Conservation (phyloP, 164 flowering plant genomes). For the Piper betle region DNA sequence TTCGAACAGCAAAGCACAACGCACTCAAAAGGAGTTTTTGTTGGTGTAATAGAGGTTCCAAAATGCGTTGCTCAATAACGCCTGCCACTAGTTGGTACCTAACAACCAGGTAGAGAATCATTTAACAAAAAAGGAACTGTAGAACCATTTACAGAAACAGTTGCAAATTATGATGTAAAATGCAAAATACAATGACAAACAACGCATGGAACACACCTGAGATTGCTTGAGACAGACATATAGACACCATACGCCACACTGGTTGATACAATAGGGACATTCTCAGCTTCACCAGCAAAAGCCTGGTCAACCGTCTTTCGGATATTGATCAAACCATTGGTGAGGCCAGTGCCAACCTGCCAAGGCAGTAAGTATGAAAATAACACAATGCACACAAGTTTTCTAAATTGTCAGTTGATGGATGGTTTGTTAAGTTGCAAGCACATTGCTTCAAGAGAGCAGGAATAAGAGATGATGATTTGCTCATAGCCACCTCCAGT, state of each 20-base stretch:
- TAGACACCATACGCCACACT: slow-evolving; percentile 95
- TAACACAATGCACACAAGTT: background rate
- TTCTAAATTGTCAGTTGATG: background rate
- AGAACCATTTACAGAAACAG: too few relatives aligned
- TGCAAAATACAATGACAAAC: background rate
- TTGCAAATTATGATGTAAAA: too few relatives aligned
- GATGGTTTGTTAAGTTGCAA: background rate
- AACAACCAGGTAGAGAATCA: background rate
- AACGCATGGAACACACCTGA: slow-evolving; percentile 42
- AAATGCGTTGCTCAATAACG: slow-evolving; percentile 71
- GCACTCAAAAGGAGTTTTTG: slow-evolving; percentile 82
- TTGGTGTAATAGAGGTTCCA: slow-evolving; percentile 80
- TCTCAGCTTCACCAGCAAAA: slow-evolving; percentile 57
- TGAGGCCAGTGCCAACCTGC: slow-evolving; percentile 79
- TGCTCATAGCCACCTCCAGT: too few relatives aligned
- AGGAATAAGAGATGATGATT: too few relatives aligned
- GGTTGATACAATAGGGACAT: slow-evolving; percentile 71
- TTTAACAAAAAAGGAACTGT: too few relatives aligned
- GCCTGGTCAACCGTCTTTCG: slow-evolving; percentile 63
- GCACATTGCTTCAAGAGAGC: background rate
- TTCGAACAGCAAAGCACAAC: slow-evolving; percentile 77
- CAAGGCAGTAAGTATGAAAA: slow-evolving; percentile 4
- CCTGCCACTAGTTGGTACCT: slow-evolving; percentile 97
- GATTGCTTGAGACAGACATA: slow-evolving; percentile 95
- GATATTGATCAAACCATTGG: slow-evolving; percentile 74